phyloP scores from a whole-genome alignment of 1,139 yeast genomes.

The Sugiyamaella paludigena region DNA sequence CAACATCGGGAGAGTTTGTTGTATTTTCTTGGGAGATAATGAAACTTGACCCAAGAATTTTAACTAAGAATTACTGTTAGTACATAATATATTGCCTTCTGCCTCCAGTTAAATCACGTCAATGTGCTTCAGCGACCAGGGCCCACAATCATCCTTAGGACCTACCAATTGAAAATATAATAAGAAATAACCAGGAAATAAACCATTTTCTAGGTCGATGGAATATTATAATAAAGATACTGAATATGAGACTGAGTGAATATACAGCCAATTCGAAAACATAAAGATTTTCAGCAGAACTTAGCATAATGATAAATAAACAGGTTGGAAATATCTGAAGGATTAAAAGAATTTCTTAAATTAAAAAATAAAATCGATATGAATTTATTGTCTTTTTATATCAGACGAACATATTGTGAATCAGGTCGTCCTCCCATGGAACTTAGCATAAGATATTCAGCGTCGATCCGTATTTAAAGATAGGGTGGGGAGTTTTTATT shows the following conservation, averaged over 20 bases:
- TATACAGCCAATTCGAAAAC: constrained; percentile 8
- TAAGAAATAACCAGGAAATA: background rate
- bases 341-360: background rate
- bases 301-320: background rate
- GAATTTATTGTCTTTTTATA: too few species aligned
- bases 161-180: constrained; percentile 8
- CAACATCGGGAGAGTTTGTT: constrained; percentile 1
- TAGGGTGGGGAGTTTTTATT: too few species aligned
- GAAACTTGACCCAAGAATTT: constrained; percentile 5
- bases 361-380: background rate
- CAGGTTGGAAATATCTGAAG: background rate
- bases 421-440: background rate
- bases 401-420: background rate
- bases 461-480: background rate
- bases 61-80: background rate
- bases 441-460: background rate
- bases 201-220: constrained; percentile 5
- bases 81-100: background rate
- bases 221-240: constrained; percentile 2
- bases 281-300: constrained; percentile 1
- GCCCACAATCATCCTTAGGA: background rate
- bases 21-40: constrained; percentile 2
- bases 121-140: too few species aligned
- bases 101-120: too few species aligned
- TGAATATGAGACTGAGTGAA: background rate